phyloP scores from a whole-genome alignment of 164 flowering plant species.

The Annona cherimola region DNA sequence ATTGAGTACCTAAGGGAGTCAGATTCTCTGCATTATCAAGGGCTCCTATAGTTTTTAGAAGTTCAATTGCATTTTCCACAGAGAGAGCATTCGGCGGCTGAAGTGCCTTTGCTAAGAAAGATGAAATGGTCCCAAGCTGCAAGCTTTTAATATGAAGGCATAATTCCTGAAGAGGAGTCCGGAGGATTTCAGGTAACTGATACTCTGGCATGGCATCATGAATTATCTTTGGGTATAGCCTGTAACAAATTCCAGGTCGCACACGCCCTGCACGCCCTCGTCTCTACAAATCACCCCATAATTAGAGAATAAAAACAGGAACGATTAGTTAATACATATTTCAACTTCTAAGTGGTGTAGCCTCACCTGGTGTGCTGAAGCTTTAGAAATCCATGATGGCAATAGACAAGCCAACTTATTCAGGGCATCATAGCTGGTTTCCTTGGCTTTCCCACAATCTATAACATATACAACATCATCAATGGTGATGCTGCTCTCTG shows the following conservation, averaged over 20 bases:
- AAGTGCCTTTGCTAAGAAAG: conserved; percentile 84
- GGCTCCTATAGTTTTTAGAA: conserved; percentile 89
- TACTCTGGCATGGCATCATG: conserved; percentile 80
- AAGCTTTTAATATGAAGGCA: conserved; percentile 86
- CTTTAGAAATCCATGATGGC: conserved; percentile 99
- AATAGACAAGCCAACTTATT: conserved; percentile 89
- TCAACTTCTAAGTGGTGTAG: neutral
- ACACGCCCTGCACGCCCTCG: conserved; percentile 99
- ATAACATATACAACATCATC: conserved; percentile 95
- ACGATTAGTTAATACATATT: neutral
- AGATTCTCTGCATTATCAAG: conserved; percentile 82
- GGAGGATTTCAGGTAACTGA: conserved; percentile 90
- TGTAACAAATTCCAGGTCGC: conserved; percentile 89
- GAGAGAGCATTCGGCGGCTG: conserved; percentile 93
- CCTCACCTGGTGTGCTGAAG: conserved; percentile 94
- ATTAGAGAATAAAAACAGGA: conserved; percentile 7
- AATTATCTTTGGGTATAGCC: conserved; percentile 74
- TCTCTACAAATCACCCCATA: conserved; percentile 46
- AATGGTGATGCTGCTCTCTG: conserved; percentile 96
- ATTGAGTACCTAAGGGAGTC: conserved; percentile 74
- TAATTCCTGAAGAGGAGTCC: conserved; percentile 90
- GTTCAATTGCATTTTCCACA: conserved; percentile 89
- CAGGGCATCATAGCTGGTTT: conserved; percentile 95
- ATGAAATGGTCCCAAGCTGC: conserved; percentile 71
- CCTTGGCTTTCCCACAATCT: conserved; percentile 98